Evolutionary conservation across 345 rosid species (phyloP), one percentile per base, ranked within the genome.

Genomic region (Eucalyptus pauciflora): DNA sequence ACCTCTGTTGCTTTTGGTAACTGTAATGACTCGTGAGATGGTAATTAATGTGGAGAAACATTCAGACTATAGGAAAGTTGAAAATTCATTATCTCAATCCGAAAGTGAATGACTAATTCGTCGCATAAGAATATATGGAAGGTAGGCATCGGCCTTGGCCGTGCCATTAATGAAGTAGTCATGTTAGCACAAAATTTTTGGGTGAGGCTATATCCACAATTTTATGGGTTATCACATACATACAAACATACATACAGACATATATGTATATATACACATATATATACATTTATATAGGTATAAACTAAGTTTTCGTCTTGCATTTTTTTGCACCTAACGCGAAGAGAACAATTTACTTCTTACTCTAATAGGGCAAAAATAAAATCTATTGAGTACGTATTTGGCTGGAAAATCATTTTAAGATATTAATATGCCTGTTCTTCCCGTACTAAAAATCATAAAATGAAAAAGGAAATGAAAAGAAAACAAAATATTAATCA

Each of bases 261-360:
- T 51, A 51, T 7, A 51, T 7, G 0, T 0, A 51, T 16, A 3
- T 1, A 10, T 3, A 49, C 5, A 49, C 14, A 49, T 5, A 48
- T 50, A 50, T 15, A 51, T 7, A 20, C 58, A 18, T 52, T 4
- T 18, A 52, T 52, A 7, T 52, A 52, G 3, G 13, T 56, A 56
- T 56, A 24, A 56, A 56, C 29, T 24, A 24, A 56, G 6, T 1
- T 56, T 24, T 56, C 13, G 20, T 10, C 2, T 24, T 29, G 69
- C 12, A 29, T 62, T 62, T 62, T 62, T 29, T 27, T 29, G 33
- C 69, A 62, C 33, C 69, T 27, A 13, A 62, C 4, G 8, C 13
- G 17, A 29, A 62, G 33, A 29, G 17, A 62, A 29, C 69, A 62
- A 29, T 62, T 29, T 27, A 29, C 31, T 62, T 62, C 31, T 27